Conservation (phyloP, 1,139 yeast genomes). For the Yarrowia galli region DNA sequence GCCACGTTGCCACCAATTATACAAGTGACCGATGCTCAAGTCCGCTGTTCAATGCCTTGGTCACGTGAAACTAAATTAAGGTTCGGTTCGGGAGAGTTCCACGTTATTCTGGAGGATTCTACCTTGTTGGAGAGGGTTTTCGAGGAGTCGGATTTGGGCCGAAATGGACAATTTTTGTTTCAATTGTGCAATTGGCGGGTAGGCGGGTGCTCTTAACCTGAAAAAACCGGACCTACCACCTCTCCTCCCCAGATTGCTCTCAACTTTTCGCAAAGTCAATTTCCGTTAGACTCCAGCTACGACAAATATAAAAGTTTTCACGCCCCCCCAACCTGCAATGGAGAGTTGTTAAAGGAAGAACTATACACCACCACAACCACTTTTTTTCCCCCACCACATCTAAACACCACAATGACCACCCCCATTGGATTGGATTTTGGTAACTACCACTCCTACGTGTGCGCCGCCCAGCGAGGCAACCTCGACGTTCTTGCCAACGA, state of each 20-base stretch:
- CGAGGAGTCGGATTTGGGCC: neutral
- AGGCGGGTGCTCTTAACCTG: neutral
- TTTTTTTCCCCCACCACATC: neutral
- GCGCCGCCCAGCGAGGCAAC: constrained; percentile 98
- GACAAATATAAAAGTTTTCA: constrained; percentile 35
- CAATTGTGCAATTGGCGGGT: neutral
- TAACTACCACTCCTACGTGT: constrained; percentile 74
- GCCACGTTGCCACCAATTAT: too few relatives aligned
- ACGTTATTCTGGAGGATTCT: constrained; percentile 37
- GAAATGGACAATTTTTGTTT: neutral
- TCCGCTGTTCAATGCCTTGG: neutral
- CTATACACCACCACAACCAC: neutral
- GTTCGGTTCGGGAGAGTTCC: constrained; percentile 35
- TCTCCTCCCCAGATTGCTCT: constrained; percentile 2
- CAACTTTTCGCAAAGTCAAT: constrained; percentile 29
- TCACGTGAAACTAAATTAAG: constrained; percentile 20
- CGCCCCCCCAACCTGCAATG: neutral
- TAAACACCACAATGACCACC: constrained; percentile 65
- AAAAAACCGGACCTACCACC: too few relatives aligned
- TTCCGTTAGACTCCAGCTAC: constrained; percentile 5
- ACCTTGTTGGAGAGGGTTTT: constrained; percentile 5
- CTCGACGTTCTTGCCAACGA: constrained; percentile 98
- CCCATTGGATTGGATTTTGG: constrained; percentile 99
- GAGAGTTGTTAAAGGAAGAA: neutral
- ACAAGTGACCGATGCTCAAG: too few relatives aligned